Evolutionary conservation across 2,329 filamentous ascomycete species (phyloP), one percentile per base, ranked within the genome.

Genomic region (Fusarium duplospermum): DNA sequence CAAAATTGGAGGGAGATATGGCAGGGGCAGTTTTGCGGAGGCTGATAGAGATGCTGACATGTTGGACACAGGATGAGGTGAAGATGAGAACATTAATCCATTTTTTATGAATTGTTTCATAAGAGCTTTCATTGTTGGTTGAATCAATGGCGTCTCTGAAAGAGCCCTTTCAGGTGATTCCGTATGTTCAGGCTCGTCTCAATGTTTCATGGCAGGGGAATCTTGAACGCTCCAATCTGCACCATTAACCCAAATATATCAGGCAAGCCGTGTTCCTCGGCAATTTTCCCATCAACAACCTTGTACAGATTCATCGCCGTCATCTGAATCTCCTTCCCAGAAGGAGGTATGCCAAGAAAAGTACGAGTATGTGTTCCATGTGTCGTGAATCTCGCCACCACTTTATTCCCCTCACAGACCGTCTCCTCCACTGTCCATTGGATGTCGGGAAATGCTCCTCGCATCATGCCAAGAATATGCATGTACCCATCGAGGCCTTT

Each of bases 221-320:
- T 16, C 7, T 10, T 24, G 7, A 47, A 7, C 16, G 20, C 14
- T 18, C 20, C 20, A 3, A 47, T 47, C 20, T 47, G 42, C 42
- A 47, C 13, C 42, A 45, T 45, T 20, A 45, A 45, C 40, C 40
- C 40, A 45, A 45, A 24, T 6, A 24, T 45, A 10, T 45, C 20
- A 45, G 20, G 20, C 20, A 27, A 50, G 22, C 22, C 45, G 8
- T 27, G 2, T 11, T 50, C 45, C 7, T 50, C 22, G 0, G 11
- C 16, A 27, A 27, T 50, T 18, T 27, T 50, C 14, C 45, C 22
- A 50, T 27, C 14, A 50, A 50, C 9, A 50, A 50, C 27, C 14
- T 50, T 50, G 22, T 50, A 50, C 22, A 47, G 4, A 27, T 47
- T 47, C 45, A 47, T 47, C 10, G 45, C 45, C 45, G 22, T 27